Percentiles rank a stretch among this genome's conserved stretches.
Conservation (phyloP, 176 grass and related monocot species). For the Aegilops umbellulata region DNA sequence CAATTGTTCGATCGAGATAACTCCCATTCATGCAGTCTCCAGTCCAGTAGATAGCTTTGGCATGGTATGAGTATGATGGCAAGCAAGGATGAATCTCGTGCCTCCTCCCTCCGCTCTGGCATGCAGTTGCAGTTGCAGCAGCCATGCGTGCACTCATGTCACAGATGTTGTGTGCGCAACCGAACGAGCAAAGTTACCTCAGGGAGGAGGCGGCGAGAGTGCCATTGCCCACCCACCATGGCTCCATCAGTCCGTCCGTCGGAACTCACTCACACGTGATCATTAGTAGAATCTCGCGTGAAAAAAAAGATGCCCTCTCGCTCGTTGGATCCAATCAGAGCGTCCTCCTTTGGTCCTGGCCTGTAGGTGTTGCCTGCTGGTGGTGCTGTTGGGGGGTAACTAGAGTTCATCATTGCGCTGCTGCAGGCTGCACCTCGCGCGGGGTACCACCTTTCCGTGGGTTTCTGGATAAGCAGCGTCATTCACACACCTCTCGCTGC, state of each 20-base stretch:
- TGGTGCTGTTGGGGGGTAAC: neutral
- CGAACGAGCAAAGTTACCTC: slow-evolving; percentile 19
- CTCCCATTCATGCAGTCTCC: neutral
- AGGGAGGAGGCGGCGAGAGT: neutral
- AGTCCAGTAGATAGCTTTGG: no score
- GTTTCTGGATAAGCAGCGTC: neutral
- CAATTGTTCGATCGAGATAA: neutral
- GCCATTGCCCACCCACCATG: neutral
- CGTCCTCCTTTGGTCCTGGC: slow-evolving; percentile 29
- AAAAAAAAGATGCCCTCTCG: slow-evolving; percentile 16
- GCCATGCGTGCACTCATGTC: neutral
- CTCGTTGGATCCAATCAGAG: slow-evolving; percentile 9
- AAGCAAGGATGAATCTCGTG: neutral
- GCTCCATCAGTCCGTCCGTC: neutral
- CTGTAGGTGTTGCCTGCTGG: neutral
- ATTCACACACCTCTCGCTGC: neutral
- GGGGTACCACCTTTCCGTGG: neutral
- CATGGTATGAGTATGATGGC: no score
- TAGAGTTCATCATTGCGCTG: slow-evolving; percentile 30
- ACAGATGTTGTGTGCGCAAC: slow-evolving; percentile 44
- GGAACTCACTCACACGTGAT: slow-evolving; percentile 34
- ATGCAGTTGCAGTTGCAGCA: neutral
- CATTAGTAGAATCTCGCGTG: slow-evolving; percentile 27
- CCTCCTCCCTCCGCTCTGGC: neutral
- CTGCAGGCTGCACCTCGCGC: neutral